These are phyloP conservation scores for Fomitopsis betulina DNA, from an alignment of 1,284 basidiomycete genomes.

Conservation along the genomic window DNA sequence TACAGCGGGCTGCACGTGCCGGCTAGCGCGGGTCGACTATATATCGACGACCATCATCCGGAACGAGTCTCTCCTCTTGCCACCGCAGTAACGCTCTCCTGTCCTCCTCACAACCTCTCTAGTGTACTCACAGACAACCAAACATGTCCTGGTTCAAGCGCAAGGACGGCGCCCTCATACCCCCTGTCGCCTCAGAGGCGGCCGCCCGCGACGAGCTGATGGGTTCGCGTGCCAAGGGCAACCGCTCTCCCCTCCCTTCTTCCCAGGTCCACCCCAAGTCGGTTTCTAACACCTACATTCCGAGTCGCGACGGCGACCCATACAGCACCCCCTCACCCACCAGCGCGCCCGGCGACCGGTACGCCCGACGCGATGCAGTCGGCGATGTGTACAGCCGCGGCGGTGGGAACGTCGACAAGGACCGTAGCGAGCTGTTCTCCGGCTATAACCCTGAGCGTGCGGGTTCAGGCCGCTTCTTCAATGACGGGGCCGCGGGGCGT, in stretches of 20 bases:
- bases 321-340: slow-evolving; percentile 29
- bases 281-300: slow-evolving; percentile 55
- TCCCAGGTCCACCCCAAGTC: slow-evolving; percentile 37
- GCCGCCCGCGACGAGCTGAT: slow-evolving; percentile 28
- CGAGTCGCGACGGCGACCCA: slow-evolving; percentile 63
- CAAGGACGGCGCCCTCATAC: slow-evolving; percentile 68
- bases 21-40: not conserved
- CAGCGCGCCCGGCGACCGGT: slow-evolving; percentile 37
- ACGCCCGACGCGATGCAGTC: slow-evolving; percentile 46
- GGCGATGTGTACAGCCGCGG: slow-evolving; percentile 63
- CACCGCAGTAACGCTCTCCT: not conserved
- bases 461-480: slow-evolving; percentile 56
- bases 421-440: slow-evolving; percentile 72
- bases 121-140: not conserved
- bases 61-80: not conserved
- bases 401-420: slow-evolving; percentile 49
- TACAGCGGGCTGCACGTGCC: not conserved
- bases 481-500: slow-evolving; percentile 46
- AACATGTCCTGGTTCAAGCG: slow-evolving; percentile 75
- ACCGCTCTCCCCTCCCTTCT: slow-evolving; percentile 37
- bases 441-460: slow-evolving; percentile 61
- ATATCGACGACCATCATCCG: not conserved
- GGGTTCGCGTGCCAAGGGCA: slow-evolving; percentile 27
- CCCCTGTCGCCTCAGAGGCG: slow-evolving; percentile 46
- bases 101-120: not conserved